phyloP scores from a whole-genome alignment of 148 eudicot genomes.

The Silene uniflora region DNA sequence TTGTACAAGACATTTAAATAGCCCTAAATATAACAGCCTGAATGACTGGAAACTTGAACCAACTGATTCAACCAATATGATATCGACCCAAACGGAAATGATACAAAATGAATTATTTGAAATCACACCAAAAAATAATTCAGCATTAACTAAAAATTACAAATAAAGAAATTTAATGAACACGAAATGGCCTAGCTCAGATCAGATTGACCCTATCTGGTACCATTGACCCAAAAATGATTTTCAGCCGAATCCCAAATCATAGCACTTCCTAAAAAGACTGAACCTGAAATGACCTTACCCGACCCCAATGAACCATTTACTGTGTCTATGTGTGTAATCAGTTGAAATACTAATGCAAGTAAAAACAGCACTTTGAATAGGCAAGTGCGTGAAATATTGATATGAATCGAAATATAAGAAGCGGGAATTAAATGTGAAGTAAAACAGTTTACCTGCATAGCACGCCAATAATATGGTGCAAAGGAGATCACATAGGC shows the following conservation, averaged over 20 bases:
- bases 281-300: neutral
- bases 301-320: neutral
- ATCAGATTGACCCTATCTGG: neutral
- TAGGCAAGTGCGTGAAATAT: neutral
- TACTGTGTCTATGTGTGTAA: no score
- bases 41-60: neutral
- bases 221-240: neutral
- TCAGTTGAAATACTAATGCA: neutral
- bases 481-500: conserved; percentile 91
- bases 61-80: neutral
- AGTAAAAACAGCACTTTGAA: neutral
- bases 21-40: neutral
- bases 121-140: neutral
- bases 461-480: conserved; percentile 95
- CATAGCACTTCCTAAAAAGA: neutral
- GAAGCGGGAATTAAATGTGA: neutral
- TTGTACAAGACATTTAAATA: neutral
- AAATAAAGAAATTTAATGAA: no score
- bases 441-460: conserved; percentile 59
- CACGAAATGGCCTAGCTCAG: neutral
- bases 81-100: neutral
- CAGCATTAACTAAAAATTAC: neutral
- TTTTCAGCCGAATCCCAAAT: neutral
- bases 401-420: neutral
- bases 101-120: neutral